phyloP scores from a whole-genome alignment of 768 basidiomycete genomes.

The Hortiboletus campestris region DNA sequence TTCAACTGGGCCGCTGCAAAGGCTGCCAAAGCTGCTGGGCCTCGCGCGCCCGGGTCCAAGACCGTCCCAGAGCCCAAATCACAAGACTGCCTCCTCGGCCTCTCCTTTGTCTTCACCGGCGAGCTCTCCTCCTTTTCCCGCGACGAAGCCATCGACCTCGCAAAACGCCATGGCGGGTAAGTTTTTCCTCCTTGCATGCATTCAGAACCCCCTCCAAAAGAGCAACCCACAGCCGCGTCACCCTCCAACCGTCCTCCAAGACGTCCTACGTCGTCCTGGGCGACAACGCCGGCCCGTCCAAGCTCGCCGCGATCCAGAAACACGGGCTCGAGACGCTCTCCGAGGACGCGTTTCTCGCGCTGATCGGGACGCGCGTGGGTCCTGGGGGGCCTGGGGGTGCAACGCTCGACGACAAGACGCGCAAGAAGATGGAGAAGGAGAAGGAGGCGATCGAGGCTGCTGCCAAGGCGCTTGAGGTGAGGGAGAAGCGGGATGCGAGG shows the following conservation, averaged over 20 bases:
- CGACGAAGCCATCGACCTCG: conserved; percentile 83
- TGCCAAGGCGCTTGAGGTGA: conserved; percentile 76
- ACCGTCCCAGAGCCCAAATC: conserved; percentile 65
- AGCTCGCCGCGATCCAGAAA: conserved; percentile 84
- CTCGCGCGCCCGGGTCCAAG: conserved; percentile 56
- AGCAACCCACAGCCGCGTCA: conserved; percentile 81
- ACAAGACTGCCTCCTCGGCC: conserved; percentile 79
- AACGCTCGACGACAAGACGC: conserved; percentile 71
- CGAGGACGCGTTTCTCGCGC: conserved; percentile 84
- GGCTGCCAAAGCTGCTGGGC: conserved; percentile 62
- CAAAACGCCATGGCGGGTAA: conserved; percentile 91
- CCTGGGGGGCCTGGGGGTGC: conserved; percentile 34
- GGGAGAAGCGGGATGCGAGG: conserved; percentile 57
- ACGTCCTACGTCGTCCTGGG: conserved; percentile 91
- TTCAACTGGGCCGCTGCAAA: conserved; percentile 50
- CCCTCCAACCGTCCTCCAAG: conserved; percentile 81
- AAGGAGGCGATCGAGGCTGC: conserved; percentile 67
- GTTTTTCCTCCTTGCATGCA: conserved; percentile 26
- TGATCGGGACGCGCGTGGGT: conserved; percentile 74
- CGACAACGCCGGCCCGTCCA: conserved; percentile 81
- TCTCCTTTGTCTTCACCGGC: conserved; percentile 95
- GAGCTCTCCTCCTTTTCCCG: conserved; percentile 84
- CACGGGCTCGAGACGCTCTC: conserved; percentile 69
- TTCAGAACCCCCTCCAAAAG: too few species aligned
- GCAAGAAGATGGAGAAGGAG: conserved; percentile 80